phyloP scores from a whole-genome alignment of 2,329 filamentous ascomycete genomes.

The Rhynchosporium secalis region DNA sequence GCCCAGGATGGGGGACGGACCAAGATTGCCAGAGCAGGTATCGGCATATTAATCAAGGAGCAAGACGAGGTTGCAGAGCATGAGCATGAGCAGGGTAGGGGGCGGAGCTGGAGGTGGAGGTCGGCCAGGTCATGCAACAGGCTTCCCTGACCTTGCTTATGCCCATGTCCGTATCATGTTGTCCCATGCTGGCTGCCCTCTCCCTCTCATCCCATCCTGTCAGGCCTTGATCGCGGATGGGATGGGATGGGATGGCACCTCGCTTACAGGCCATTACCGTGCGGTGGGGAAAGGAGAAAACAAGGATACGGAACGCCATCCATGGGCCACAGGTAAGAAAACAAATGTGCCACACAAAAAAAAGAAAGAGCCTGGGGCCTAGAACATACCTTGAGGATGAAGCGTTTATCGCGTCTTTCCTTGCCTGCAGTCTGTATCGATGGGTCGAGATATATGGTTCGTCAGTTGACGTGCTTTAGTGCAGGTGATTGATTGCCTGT shows the following conservation, averaged over 20 bases:
- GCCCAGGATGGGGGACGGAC: constrained; percentile 16
- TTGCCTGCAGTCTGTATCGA: neutral
- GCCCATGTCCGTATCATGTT: neutral
- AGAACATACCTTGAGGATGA: constrained; percentile 29
- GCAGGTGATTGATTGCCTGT: constrained; percentile 20
- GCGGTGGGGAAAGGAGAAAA: constrained; percentile 30
- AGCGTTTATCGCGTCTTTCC: constrained; percentile 23
- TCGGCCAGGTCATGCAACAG: constrained; percentile 34
- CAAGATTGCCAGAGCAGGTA: constrained; percentile 25
- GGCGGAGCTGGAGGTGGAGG: constrained; percentile 10
- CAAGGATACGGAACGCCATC: constrained; percentile 28
- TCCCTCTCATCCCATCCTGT: neutral
- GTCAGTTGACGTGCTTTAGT: neutral
- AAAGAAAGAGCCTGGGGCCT: constrained; percentile 22
- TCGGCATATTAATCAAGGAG: constrained; percentile 38
- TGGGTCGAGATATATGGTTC: constrained; percentile 15
- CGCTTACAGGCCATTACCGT: constrained; percentile 26
- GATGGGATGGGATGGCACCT: constrained; percentile 23
- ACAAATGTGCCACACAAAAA: constrained; percentile 18
- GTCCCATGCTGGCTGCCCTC: neutral
- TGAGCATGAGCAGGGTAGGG: constrained; percentile 24
- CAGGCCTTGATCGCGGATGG: constrained; percentile 31
- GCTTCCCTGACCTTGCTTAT: neutral
- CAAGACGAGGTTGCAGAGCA: constrained; percentile 29
- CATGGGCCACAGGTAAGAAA: constrained; percentile 26